Percentiles rank a stretch among this genome's conserved stretches.
These are phyloP conservation scores for Metschnikowia arizonensis DNA, from an alignment of 805 yeast species.

Conservation along the genomic window DNA sequence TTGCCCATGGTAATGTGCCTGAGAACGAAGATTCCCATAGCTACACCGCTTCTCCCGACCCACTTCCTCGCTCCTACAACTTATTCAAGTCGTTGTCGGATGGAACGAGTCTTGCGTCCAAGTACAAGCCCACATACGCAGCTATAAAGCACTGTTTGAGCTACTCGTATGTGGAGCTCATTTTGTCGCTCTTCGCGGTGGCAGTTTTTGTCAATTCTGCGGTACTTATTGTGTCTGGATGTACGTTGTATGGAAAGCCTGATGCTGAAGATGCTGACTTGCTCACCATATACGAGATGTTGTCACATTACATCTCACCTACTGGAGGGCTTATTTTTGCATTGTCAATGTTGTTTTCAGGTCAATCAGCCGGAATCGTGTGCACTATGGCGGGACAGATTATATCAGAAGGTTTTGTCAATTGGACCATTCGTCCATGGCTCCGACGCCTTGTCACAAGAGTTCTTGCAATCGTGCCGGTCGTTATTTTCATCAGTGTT, in stretches of 20 bases:
- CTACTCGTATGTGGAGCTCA: conserved; percentile 38
- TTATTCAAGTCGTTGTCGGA: conserved; percentile 27
- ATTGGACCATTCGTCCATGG: conserved; percentile 44
- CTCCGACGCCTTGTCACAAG: conserved; percentile 40
- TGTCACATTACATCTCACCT: conserved; percentile 41
- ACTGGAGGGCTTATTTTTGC: conserved; percentile 45
- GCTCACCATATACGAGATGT: conserved; percentile 42
- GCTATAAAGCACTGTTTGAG: conserved; percentile 41
- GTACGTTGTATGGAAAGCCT: conserved; percentile 39
- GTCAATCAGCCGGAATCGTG: conserved; percentile 46
- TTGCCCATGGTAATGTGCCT: conserved; percentile 25
- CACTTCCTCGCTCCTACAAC: conserved; percentile 17
- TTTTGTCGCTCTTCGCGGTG: conserved; percentile 37
- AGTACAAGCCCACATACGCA: conserved; percentile 39
- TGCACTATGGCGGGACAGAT: conserved; percentile 49
- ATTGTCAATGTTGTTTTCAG: conserved; percentile 43
- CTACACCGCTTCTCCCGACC: conserved; percentile 1
- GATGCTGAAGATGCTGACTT: conserved; percentile 46
- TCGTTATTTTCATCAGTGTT: conserved; percentile 32
- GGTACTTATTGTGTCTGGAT: conserved; percentile 43
- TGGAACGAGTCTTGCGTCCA: conserved; percentile 25
- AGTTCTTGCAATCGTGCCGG: conserved; percentile 41
- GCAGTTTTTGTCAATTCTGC: conserved; percentile 45
- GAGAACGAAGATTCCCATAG: neutral
- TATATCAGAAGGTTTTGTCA: conserved; percentile 43